Conservation (phyloP, 805 yeast genomes). For the Cyberlindnera xylosilytica region DNA sequence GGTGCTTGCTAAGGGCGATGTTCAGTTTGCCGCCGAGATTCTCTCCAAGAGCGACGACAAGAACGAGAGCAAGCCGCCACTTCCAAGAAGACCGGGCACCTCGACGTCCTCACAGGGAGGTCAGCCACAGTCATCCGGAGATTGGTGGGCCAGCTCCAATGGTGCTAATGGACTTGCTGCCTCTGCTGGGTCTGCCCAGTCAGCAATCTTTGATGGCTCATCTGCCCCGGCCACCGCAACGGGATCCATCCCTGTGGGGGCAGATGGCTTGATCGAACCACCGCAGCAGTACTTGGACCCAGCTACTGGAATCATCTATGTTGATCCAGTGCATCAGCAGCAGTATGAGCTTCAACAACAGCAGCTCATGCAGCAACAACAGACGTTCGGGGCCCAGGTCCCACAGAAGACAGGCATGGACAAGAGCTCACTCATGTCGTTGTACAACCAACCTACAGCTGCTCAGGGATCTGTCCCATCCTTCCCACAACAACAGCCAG, state of each 20-base stretch:
- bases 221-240: neutral
- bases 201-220: slow-evolving; percentile 6
- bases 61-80: slow-evolving; percentile 46
- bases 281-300: slow-evolving; percentile 73
- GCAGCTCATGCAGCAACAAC: slow-evolving; percentile 15
- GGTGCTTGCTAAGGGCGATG: slow-evolving; percentile 53
- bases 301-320: slow-evolving; percentile 62
- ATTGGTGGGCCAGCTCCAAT: slow-evolving; percentile 25
- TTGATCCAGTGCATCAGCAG: slow-evolving; percentile 62
- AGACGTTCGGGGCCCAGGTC: slow-evolving; percentile 8
- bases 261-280: slow-evolving; percentile 36
- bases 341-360: slow-evolving; percentile 27
- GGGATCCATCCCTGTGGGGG: slow-evolving; percentile 17
- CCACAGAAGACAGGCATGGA: slow-evolving; percentile 14
- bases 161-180: too few relatives aligned
- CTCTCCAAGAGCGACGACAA: slow-evolving; percentile 35
- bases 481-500: slow-evolving; percentile 36
- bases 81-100: slow-evolving; percentile 35
- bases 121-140: slow-evolving; percentile 9
- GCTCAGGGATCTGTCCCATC: slow-evolving; percentile 27
- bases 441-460: slow-evolving; percentile 30
- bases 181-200: too few relatives aligned
- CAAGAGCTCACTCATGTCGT: slow-evolving; percentile 20
- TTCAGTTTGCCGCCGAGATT: slow-evolving; percentile 56
- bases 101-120: slow-evolving; percentile 2